phyloP scores from a whole-genome alignment of 495 filamentous ascomycete genomes.

The Xylaria castorea region DNA sequence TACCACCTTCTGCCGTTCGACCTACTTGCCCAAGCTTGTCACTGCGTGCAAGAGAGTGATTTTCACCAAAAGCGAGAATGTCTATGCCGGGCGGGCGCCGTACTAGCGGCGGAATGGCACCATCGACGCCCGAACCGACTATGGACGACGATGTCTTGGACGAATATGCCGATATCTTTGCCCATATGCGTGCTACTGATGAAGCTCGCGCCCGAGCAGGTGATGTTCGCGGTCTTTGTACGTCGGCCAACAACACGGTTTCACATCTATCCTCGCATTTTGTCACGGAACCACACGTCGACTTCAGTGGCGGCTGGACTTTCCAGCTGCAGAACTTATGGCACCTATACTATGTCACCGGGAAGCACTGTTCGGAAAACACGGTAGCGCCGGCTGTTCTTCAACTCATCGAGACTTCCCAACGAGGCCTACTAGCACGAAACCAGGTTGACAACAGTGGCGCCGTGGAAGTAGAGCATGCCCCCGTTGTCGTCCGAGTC shows the following conservation, averaged over 20 bases:
- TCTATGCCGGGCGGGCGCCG: slow-evolving; percentile 10
- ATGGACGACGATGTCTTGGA: slow-evolving; percentile 23
- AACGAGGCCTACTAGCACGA: slow-evolving; percentile 24
- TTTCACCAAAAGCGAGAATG: slow-evolving; percentile 12
- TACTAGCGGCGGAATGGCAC: neutral
- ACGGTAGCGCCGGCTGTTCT: slow-evolving; percentile 24
- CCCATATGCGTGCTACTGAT: slow-evolving; percentile 25
- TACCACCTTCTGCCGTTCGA: no score
- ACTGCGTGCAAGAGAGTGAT: neutral
- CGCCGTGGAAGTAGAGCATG: slow-evolving; percentile 23
- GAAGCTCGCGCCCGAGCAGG: slow-evolving; percentile 27
- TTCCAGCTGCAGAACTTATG: slow-evolving; percentile 30
- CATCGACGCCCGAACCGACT: neutral
- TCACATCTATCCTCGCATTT: slow-evolving; percentile 31
- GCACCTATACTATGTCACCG: slow-evolving; percentile 29
- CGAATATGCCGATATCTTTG: slow-evolving; percentile 28
- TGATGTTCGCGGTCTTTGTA: slow-evolving; percentile 25
- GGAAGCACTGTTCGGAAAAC: slow-evolving; percentile 19
- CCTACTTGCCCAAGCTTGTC: neutral
- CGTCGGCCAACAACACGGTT: slow-evolving; percentile 24
- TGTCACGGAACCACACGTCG: slow-evolving; percentile 34
- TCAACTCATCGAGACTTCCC: slow-evolving; percentile 27
- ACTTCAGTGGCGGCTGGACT: slow-evolving; percentile 29
- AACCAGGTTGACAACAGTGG: slow-evolving; percentile 16
- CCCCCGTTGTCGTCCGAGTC: slow-evolving; percentile 20